phyloP scores from a whole-genome alignment of 768 basidiomycete genomes.

The Boletales sp. region DNA sequence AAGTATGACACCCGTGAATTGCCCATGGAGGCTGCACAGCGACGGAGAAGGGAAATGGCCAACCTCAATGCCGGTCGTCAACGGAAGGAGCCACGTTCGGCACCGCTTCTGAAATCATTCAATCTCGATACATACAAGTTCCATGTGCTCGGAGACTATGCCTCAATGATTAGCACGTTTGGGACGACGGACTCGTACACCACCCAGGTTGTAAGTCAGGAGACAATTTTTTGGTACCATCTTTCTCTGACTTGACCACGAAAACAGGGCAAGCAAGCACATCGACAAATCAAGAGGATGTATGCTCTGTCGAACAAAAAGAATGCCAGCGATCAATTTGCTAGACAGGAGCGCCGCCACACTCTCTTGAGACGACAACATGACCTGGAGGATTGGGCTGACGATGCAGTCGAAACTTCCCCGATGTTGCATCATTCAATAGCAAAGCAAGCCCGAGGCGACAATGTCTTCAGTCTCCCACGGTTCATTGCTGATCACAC shows the following conservation, averaged over 20 bases:
- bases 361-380: conserved; percentile 2
- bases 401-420: neutral
- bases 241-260: too few species aligned
- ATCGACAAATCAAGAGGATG: neutral
- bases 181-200: neutral
- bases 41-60: neutral
- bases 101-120: neutral
- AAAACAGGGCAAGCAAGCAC: neutral
- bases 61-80: neutral
- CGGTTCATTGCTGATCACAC: neutral
- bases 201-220: too few species aligned
- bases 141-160: neutral
- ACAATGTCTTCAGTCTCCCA: conserved; percentile 1
- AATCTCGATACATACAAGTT: neutral
- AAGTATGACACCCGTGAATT: neutral
- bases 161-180: neutral
- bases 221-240: too few species aligned
- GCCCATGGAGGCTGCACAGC: neutral
- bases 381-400: neutral
- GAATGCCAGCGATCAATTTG: neutral
- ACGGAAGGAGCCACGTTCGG: neutral
- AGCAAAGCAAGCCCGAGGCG: neutral
- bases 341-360: neutral
- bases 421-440: neutral
- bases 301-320: neutral